Evolutionary conservation across 2,329 filamentous ascomycete genomes (phyloP).

Genomic region (Epichloe gansuensis): DNA sequence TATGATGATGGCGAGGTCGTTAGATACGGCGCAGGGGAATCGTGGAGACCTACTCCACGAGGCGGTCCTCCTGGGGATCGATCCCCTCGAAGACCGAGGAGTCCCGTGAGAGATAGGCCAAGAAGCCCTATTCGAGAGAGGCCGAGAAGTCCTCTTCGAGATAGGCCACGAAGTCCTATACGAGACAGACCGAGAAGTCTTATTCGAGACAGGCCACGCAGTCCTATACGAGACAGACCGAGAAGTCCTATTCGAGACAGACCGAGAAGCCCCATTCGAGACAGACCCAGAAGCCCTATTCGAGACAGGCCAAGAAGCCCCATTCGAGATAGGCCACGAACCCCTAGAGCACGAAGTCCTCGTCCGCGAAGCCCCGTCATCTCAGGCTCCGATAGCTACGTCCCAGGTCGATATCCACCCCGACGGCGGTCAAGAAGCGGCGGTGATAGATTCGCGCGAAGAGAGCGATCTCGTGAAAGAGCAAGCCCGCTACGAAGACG

Average conservation of each 20-base stretch:
- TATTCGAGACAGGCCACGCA: conserved; percentile 18
- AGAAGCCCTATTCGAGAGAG: conserved; percentile 15
- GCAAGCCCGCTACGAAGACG: conserved; percentile 25
- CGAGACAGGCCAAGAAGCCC: conserved; percentile 13
- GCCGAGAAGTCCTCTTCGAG: conserved; percentile 18
- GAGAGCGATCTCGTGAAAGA: conserved; percentile 29
- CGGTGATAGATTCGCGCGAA: conserved; percentile 27
- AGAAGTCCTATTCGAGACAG: conserved; percentile 13
- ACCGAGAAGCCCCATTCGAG: too few relatives aligned
- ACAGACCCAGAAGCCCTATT: conserved; percentile 7
- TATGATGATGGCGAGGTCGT: conserved; percentile 52
- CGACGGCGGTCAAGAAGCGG: conserved; percentile 30
- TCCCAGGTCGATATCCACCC: conserved; percentile 30
- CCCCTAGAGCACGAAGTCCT: conserved; percentile 27
- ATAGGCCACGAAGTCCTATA: conserved; percentile 18
- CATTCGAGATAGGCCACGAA: conserved; percentile 16
- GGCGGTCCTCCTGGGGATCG: conserved; percentile 23
- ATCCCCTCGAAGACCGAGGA: conserved; percentile 28
- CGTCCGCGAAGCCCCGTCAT: conserved; percentile 26
- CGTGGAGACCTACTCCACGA: conserved; percentile 45
- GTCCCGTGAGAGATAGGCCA: conserved; percentile 17
- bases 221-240: conserved; percentile 18
- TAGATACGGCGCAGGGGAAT: conserved; percentile 49
- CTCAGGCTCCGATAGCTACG: conserved; percentile 32
- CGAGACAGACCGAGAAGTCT: conserved; percentile 20